Percentiles rank a stretch among this genome's conserved stretches.
Conservation (phyloP, 768 basidiomycete genomes). For the Mycena epipterygia region DNA sequence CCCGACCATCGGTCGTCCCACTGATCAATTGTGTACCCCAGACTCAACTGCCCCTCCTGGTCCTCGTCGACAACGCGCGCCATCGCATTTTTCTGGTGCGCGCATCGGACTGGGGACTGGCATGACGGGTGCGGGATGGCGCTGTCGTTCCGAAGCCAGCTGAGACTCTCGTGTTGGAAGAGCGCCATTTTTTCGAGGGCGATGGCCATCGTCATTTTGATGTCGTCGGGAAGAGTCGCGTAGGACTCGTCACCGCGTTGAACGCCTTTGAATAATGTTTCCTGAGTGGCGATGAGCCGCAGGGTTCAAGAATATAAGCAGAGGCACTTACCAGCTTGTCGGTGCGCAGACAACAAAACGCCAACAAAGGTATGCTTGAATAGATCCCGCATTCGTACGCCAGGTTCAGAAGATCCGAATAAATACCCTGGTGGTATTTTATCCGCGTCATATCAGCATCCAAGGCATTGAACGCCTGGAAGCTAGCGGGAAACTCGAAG, state of each 20-base stretch:
- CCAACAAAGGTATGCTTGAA: neutral
- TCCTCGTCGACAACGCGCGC: neutral
- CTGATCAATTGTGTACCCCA: conserved; percentile 4
- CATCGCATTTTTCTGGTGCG: neutral
- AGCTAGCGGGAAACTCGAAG: conserved; percentile 22
- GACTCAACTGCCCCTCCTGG: neutral
- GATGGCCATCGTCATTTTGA: neutral
- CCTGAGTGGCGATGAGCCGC: neutral
- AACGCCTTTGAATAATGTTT: neutral
- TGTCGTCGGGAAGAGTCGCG: neutral
- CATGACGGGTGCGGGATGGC: neutral
- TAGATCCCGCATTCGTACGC: neutral
- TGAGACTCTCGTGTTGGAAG: neutral
- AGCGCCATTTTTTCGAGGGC: neutral
- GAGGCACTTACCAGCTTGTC: neutral
- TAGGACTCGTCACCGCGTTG: neutral
- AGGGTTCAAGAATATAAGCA: neutral
- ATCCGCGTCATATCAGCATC: neutral
- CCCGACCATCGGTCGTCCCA: conserved; percentile 7
- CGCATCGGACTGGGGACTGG: neutral
- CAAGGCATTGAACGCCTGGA: neutral
- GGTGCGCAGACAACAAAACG: neutral
- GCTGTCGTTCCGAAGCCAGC: neutral
- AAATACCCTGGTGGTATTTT: neutral
- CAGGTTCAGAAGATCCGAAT: neutral